These are phyloP conservation scores for Jackrogersella multiformis DNA, from an alignment of 495 filamentous ascomycete genomes.

Conservation along the genomic window DNA sequence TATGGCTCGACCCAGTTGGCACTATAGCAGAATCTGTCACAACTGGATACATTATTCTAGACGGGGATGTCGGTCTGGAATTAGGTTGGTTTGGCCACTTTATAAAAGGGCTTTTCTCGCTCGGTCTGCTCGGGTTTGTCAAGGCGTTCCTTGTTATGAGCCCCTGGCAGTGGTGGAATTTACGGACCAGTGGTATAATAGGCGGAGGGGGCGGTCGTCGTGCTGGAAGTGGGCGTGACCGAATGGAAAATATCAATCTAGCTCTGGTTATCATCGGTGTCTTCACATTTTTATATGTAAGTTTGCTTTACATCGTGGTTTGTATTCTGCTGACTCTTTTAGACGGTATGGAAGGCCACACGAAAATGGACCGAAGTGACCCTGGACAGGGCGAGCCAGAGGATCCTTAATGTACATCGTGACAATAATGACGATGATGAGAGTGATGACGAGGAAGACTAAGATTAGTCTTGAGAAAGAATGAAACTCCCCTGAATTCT, in stretches of 20 bases:
- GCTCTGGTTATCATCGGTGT: conserved; percentile 81
- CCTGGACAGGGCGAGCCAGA: conserved; percentile 78
- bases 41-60: conserved; percentile 46
- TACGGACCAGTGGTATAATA: conserved; percentile 58
- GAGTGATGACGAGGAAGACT: conserved; percentile 47
- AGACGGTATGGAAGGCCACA: conserved; percentile 85
- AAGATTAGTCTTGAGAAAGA: conserved; percentile 21
- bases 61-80: conserved; percentile 53
- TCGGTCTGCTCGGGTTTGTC: conserved; percentile 85
- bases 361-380: conserved; percentile 72
- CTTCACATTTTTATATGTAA: conserved; percentile 81
- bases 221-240: conserved; percentile 73
- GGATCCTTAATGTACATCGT: conserved; percentile 82
- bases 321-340: conserved; percentile 38
- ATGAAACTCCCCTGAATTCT: background rate
- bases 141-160: conserved; percentile 79
- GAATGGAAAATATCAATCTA: conserved; percentile 78
- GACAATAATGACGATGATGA: conserved; percentile 77
- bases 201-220: conserved; percentile 58
- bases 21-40: conserved; percentile 52
- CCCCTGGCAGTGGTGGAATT: conserved; percentile 79
- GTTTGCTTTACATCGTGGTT: conserved; percentile 42
- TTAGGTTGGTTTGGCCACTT: conserved; percentile 80
- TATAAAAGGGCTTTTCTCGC: conserved; percentile 81
- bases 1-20: conserved; percentile 80